A percentile compares a stretch with the other conserved stretches of the same genome.
These are phyloP conservation scores for Didymella glomerata DNA, from an alignment of 2,329 filamentous ascomycete species.

Conservation along the genomic window DNA sequence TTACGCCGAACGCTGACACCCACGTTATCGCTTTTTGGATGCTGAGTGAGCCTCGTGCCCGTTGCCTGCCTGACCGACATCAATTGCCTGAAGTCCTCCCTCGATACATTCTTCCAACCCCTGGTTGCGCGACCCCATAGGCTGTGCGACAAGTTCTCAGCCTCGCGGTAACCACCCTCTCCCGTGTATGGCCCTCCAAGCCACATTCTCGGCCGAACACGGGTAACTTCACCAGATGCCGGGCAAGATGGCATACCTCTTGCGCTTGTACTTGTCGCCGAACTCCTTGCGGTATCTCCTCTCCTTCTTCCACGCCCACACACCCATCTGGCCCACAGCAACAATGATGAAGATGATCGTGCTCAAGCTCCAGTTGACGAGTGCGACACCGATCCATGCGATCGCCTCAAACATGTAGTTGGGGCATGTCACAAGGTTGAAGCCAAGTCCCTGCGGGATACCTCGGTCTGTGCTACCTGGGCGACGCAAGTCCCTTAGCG, in stretches of 20 bases:
- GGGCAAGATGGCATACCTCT: conserved; percentile 84
- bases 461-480: conserved; percentile 81
- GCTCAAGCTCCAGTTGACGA: conserved; percentile 80
- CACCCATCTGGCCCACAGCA: conserved; percentile 79
- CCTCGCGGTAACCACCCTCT: conserved; percentile 1
- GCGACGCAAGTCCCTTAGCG: conserved; percentile 78
- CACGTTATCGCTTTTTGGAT: not conserved
- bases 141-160: conserved; percentile 8
- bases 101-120: not conserved
- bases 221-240: conserved; percentile 67
- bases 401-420: conserved; percentile 96
- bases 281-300: conserved; percentile 88
- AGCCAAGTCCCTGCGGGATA: conserved; percentile 86
- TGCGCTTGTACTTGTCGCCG: conserved; percentile 92
- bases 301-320: conserved; percentile 94
- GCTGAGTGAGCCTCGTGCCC: conserved; percentile 8
- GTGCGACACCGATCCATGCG: conserved; percentile 83
- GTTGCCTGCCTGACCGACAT: conserved; percentile 4
- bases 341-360: conserved; percentile 79
- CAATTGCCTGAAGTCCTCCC: conserved; percentile 2
- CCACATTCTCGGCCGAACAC: conserved; percentile 11
- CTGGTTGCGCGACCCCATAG: not conserved
- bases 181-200: conserved; percentile 10
- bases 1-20: conserved; percentile 12
- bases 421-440: conserved; percentile 87